Evolutionary conservation across 805 yeast genomes (phyloP).

Genomic region (Yarrowia sp.): DNA sequence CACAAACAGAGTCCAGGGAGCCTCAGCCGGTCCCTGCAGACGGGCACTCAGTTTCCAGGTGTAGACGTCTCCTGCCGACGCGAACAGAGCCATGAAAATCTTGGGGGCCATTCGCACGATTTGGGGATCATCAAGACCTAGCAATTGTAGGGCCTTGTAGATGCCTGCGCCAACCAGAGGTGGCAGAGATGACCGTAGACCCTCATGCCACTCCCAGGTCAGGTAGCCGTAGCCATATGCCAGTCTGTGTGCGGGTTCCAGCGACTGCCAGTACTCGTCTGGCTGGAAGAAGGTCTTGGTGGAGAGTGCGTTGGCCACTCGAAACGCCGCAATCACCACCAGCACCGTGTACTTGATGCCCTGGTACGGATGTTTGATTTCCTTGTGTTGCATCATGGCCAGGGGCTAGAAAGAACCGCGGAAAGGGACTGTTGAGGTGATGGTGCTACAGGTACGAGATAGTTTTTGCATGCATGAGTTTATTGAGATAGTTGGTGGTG

Average conservation of each 20-base stretch:
- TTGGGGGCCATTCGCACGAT: conserved; percentile 49
- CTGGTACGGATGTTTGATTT: conserved; percentile 23
- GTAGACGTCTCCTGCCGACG: conserved; percentile 67
- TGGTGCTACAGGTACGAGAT: neutral
- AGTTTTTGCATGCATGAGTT: neutral
- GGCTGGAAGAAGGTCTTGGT: conserved; percentile 85
- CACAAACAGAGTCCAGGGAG: conserved; percentile 43
- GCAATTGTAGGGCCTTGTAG: conserved; percentile 38
- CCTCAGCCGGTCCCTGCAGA: conserved; percentile 31
- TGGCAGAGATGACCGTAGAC: conserved; percentile 72
- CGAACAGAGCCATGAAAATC: conserved; percentile 61
- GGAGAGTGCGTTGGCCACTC: conserved; percentile 61
- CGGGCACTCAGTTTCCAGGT: conserved; percentile 48
- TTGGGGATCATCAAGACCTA: neutral
- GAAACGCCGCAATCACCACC: conserved; percentile 6
- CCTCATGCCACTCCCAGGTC: conserved; percentile 93
- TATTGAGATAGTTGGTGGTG: neutral
- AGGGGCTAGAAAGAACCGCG: neutral
- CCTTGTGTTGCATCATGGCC: conserved; percentile 15
- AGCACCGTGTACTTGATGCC: conserved; percentile 24
- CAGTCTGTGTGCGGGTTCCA: conserved; percentile 82
- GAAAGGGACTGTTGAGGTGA: neutral
- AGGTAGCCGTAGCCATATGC: conserved; percentile 76
- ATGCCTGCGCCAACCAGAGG: conserved; percentile 65
- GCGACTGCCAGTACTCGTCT: conserved; percentile 89